Conservation (phyloP, 768 basidiomycete species). For the Phylloporus arenicola region DNA sequence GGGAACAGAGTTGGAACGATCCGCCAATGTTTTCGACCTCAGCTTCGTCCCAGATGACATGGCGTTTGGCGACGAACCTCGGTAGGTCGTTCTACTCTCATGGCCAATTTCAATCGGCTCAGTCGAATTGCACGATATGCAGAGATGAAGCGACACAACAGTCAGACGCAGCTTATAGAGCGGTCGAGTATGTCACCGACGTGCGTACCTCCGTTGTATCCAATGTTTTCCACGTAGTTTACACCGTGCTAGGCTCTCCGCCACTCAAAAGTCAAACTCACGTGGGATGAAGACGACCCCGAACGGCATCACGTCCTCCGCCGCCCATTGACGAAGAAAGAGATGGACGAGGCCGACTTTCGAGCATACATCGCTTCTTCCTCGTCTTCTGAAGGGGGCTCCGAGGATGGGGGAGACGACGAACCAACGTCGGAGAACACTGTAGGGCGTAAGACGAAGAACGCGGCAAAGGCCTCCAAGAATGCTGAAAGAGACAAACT, state of each 20-base stretch:
- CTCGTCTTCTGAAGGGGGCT: conserved; percentile 56
- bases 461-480: conserved; percentile 22
- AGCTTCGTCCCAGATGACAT: conserved; percentile 91
- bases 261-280: conserved; percentile 95
- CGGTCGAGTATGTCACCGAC: conserved; percentile 88
- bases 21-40: conserved; percentile 92
- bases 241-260: conserved; percentile 67
- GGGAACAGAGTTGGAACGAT: conserved; percentile 92
- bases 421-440: conserved; percentile 2
- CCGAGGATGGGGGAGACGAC: conserved; percentile 25
- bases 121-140: background rate
- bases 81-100: conserved; percentile 38
- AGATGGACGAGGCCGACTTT: conserved; percentile 91
- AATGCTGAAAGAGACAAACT: conserved; percentile 61
- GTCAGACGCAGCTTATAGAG: conserved; percentile 54
- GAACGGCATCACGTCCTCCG: conserved; percentile 78
- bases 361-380: conserved; percentile 70
- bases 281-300: conserved; percentile 97
- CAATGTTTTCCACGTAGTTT: background rate
- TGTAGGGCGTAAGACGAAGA: conserved; percentile 6
- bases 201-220: conserved; percentile 40
- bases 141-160: conserved; percentile 85
- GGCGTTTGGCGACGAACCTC: conserved; percentile 71
- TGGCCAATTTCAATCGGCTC: background rate
- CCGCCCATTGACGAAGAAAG: conserved; percentile 69